Evolutionary conservation across 2,329 filamentous ascomycete genomes (phyloP).

Genomic region (Pseudopyricularia javanii): DNA sequence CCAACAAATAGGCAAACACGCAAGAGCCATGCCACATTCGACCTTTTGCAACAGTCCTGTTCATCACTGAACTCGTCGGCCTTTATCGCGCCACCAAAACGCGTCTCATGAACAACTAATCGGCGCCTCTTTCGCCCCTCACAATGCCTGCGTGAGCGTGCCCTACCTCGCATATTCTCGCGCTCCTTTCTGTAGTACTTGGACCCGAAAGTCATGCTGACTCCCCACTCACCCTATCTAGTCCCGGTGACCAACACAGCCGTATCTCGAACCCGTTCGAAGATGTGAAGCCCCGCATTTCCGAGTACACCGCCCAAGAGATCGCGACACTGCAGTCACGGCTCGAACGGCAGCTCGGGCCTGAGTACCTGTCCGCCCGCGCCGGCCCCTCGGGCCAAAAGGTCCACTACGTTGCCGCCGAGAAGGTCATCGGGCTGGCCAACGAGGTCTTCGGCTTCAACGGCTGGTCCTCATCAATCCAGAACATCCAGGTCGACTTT

Average conservation of each 20-base stretch:
- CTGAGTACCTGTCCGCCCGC: slow-evolving; percentile 86
- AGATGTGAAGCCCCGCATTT: slow-evolving; percentile 54
- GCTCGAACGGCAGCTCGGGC: slow-evolving; percentile 85
- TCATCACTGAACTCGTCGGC: background rate
- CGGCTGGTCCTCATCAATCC: slow-evolving; percentile 93
- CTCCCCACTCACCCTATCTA: slow-evolving; percentile 16
- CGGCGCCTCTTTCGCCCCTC: background rate
- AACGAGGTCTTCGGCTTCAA: slow-evolving; percentile 97
- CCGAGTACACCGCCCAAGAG: slow-evolving; percentile 77
- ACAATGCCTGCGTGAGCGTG: slow-evolving; percentile 11
- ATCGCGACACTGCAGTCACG: slow-evolving; percentile 79
- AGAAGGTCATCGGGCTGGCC: slow-evolving; percentile 90
- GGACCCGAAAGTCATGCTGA: background rate
- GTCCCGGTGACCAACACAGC: slow-evolving; percentile 58
- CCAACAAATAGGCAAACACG: background rate
- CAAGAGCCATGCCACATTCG: too few relatives aligned
- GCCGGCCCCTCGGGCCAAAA: slow-evolving; percentile 72
- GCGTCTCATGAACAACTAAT: background rate
- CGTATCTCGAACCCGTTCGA: slow-evolving; percentile 67
- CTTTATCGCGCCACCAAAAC: background rate
- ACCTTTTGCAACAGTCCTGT: background rate
- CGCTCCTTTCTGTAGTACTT: too few relatives aligned
- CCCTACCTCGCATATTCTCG: background rate
- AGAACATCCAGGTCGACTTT: slow-evolving; percentile 90
- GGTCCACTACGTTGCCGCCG: slow-evolving; percentile 88